Evolutionary conservation across 768 basidiomycete species (phyloP).

Genomic region (Pleurotus giganteus): DNA sequence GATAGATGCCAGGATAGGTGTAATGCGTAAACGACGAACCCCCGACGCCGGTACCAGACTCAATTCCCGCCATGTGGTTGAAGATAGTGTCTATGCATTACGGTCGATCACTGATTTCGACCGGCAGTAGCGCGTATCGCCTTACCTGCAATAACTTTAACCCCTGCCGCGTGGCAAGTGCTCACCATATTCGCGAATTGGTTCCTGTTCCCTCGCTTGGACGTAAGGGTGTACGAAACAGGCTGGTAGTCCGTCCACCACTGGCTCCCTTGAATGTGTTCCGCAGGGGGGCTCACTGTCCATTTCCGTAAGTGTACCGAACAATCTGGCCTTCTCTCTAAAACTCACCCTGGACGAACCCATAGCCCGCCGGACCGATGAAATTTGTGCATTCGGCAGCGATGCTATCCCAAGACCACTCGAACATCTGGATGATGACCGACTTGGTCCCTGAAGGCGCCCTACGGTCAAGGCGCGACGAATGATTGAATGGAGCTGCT

Average conservation of each 20-base stretch:
- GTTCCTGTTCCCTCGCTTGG: conserved; percentile 58
- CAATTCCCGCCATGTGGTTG: conserved; percentile 62
- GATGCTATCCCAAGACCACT: conserved; percentile 62
- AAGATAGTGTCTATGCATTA: conserved; percentile 46
- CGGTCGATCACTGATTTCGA: background rate
- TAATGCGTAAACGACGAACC: conserved; percentile 56
- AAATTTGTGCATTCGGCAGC: conserved; percentile 64
- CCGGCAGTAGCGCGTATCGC: background rate
- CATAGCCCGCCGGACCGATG: conserved; percentile 68
- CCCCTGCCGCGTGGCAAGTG: conserved; percentile 53
- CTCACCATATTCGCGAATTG: conserved; percentile 51
- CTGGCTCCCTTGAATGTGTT: conserved; percentile 54
- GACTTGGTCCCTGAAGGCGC: conserved; percentile 28
- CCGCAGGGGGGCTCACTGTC: conserved; percentile 51
- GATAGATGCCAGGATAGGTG: conserved; percentile 47
- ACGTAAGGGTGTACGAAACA: conserved; percentile 62
- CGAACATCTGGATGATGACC: conserved; percentile 71
- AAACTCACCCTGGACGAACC: conserved; percentile 62
- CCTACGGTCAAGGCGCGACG: conserved; percentile 6
- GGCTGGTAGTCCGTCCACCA: conserved; percentile 81
- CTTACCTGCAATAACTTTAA: conserved; percentile 51
- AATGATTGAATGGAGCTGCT: conserved; percentile 3
- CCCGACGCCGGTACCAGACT: conserved; percentile 47
- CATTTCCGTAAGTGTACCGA: too few relatives aligned
- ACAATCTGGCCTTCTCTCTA: too few relatives aligned